Base-by-base conservation (phyloP, 1,284 basidiomycete genomes). In the Sparassis latifolia region DNA sequence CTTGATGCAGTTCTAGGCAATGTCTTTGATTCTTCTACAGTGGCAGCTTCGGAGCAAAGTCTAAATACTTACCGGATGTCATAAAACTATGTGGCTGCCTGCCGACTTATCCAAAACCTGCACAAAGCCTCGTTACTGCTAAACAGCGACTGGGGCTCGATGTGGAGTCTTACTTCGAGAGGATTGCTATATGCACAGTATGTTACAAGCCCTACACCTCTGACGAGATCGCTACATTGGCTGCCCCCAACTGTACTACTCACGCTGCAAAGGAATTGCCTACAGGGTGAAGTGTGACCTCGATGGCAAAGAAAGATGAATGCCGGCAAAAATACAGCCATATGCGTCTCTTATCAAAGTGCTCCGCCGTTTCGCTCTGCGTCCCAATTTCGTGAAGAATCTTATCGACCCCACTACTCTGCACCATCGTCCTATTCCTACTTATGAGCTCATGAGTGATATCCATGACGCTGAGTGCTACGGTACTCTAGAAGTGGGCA, bases 141-240 rank as follows among this genome's bases (percentile, higher is more conserved):
- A 58, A 59, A 47, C 39, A 48, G 27, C 53, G 56, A 4, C 58
- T 63, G 2, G 57, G 64, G n/a, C 51, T 66, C 33, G 63, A 66
- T 44, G 52, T 58, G 2, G 62, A 66, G 40, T 42, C 52, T 28
- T 47, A 54, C 40, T 66, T 67, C 10, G 60, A 51, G 3, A 54
- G 62, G 44, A 60, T 61, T 28, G 43, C 53, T 1, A 45, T 62
- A 28, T 65, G 63, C 50, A 47, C 57, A 0, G 12, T 27, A 2
- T 65, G 64, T 49, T 67, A 57, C 58, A 66, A 64, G 39, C 58
- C 60, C 33, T 60, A 60, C 39, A 54, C 52, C 0, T 50, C 49
- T 0, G 27, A 52, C 6, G 50, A 63, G 33, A 10, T 64, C 2
- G 35, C 40, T 0, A 42, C 48, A 2, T 50, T 63, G 20, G 33